These are phyloP conservation scores for Penicillium sp. DNA, from an alignment of 2,329 filamentous ascomycete genomes.

Conservation along the genomic window DNA sequence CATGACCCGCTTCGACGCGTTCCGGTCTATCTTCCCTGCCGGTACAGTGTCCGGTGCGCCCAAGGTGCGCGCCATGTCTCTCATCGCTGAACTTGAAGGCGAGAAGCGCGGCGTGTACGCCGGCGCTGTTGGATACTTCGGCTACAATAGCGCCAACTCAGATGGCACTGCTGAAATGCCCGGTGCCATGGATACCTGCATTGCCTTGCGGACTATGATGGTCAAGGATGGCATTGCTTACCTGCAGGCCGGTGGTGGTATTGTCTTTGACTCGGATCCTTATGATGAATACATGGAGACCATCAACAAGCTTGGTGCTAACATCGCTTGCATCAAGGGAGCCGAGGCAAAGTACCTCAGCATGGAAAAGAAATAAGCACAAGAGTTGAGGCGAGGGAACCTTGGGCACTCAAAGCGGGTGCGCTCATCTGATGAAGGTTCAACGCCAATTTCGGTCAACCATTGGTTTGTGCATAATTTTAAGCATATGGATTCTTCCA, in stretches of 20 bases:
- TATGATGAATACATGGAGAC: slow-evolving; percentile 95
- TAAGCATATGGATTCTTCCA: no score
- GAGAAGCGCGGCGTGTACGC: slow-evolving; percentile 97
- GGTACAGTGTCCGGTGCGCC: slow-evolving; percentile 94
- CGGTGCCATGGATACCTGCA: slow-evolving; percentile 89
- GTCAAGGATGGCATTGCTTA: slow-evolving; percentile 90
- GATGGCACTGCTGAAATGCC: slow-evolving; percentile 65
- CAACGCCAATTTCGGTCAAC: neutral
- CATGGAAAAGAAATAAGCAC: slow-evolving; percentile 33
- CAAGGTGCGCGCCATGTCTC: slow-evolving; percentile 94
- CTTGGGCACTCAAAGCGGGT: neutral
- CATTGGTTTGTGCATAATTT: no score
- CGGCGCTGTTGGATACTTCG: slow-evolving; percentile 95
- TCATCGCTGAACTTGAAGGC: slow-evolving; percentile 89
- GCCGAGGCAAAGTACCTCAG: slow-evolving; percentile 71
- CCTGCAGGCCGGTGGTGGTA: slow-evolving; percentile 82
- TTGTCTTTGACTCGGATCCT: slow-evolving; percentile 90
- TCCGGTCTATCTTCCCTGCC: slow-evolving; percentile 94
- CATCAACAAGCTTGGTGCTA: slow-evolving; percentile 91
- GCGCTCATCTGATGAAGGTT: neutral
- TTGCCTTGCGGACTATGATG: slow-evolving; percentile 86
- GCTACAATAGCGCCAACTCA: slow-evolving; percentile 72
- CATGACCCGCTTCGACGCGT: slow-evolving; percentile 91
- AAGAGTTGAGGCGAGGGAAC: neutral
- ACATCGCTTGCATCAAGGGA: slow-evolving; percentile 82